Evolutionary conservation across 495 filamentous ascomycete genomes (phyloP), one percentile per base, ranked within the genome.

Genomic region (Rhypophila decipiens): DNA sequence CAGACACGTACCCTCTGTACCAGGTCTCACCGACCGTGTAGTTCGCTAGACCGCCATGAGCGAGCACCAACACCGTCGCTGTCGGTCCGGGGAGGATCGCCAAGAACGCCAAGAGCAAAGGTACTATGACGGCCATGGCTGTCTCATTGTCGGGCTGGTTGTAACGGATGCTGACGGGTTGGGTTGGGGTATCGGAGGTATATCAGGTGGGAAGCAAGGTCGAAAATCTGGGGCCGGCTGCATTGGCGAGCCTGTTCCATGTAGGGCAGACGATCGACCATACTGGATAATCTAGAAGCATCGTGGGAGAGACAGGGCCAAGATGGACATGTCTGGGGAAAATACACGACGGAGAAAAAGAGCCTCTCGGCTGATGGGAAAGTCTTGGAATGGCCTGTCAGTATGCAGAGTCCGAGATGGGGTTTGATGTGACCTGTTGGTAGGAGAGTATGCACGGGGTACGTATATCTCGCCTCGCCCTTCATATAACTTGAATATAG

Each of bases 11-110:
- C 71, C 71, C 72, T 55, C 65, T 58, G 39, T 74, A 74, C 72
- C 72, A 74, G 5, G 64, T 67, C 4, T 70, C 66, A 37, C 66
- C 69, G 1, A 75, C 71, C 2, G 70, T 75, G 50, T 75, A 74
- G 56, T 75, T 74, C 15, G 63, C 51, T 4, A 74, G 59, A 1
- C 72, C 72, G 8, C 71, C 72, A 53, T 74, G 72, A 3, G 61
- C 69, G 24, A 52, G 50, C 38, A 48, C 65, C n/a, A n/a, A n/a
- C n/a, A n/a, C n/a, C n/a, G n/a, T n/a, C n/a, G n/a, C n/a, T n/a
- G n/a, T n/a, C 23, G 43, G 53, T 15, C 49, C 45, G 46, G 52
- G 20, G 1, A 66, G 39, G 37, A 53, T 24, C 12, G 58, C 56
- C 49, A 67, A 53, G 42, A 44, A 42, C 44, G 55, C 50, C 46